These are phyloP conservation scores for Macrophomina phaseolina DNA, from an alignment of 2,329 filamentous ascomycete genomes.

Conservation along the genomic window DNA sequence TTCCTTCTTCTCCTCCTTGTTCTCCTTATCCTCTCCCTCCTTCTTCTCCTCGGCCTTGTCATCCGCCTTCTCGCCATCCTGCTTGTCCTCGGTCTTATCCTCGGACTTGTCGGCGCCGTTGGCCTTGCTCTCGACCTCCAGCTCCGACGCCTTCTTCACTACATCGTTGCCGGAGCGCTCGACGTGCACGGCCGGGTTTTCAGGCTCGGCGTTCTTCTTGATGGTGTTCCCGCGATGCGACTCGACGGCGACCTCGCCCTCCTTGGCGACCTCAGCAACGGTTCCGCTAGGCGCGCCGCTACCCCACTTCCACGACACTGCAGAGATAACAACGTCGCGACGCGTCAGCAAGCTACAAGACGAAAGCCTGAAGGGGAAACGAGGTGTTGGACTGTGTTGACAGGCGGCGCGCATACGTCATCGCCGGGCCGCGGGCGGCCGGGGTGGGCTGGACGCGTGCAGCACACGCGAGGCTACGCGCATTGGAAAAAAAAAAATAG, in stretches of 20 bases:
- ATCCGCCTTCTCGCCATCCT: conserved; percentile 39
- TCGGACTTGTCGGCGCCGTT: conserved; percentile 41
- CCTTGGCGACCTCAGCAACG: conserved; percentile 61
- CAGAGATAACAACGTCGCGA: neutral
- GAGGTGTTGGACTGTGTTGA: neutral
- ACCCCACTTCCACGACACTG: conserved; percentile 69
- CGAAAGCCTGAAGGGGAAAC: no score
- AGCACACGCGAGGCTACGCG: conserved; percentile 15
- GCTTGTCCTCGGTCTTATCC: conserved; percentile 44
- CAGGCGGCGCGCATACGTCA: conserved; percentile 16
- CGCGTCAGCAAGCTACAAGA: neutral
- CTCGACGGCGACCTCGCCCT: conserved; percentile 65
- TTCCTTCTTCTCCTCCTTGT: conserved; percentile 29
- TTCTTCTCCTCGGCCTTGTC: conserved; percentile 36
- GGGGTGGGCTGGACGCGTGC: conserved; percentile 12
- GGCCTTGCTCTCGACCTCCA: conserved; percentile 59
- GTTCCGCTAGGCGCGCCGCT: conserved; percentile 61
- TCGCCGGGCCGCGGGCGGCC: conserved; percentile 7
- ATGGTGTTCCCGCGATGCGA: conserved; percentile 68
- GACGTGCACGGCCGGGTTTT: conserved; percentile 66
- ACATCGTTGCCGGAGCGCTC: conserved; percentile 67
- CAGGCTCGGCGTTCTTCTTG: conserved; percentile 65
- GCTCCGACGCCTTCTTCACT: conserved; percentile 66
- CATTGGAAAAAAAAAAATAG: neutral
- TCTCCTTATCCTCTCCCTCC: conserved; percentile 30